Evolutionary conservation across 2,329 filamentous ascomycete genomes (phyloP), one percentile per base, ranked within the genome.

Genomic region (Boeremia exigua): DNA sequence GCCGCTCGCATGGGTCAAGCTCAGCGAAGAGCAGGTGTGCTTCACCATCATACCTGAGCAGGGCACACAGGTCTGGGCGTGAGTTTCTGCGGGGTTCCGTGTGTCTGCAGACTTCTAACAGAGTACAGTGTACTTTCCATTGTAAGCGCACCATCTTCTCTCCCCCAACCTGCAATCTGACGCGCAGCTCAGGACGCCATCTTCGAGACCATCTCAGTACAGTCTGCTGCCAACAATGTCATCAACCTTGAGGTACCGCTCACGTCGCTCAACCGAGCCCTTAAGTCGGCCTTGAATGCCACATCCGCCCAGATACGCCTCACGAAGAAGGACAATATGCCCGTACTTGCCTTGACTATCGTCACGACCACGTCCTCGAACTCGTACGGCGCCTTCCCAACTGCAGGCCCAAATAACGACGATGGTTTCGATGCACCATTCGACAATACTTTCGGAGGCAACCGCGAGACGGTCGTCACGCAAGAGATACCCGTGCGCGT

Each of bases 241-340:
- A 97, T 99, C 78, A 97, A 99, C 77, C 88, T 99, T 61, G 95
- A 99, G 78, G 86, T 99, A 1, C 92, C 95, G 25, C 86, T 98
- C n/a, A 84, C 86, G 12, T 88, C 91, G 2, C 86, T 99, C 19
- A 91, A 95, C 69, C 89, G 93, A 56, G 95, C 95, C n/a, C 86
- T 99, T 55, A 92, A 89, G 68, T 97, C 93, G 32, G 94, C 94
- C 39, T 81, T 90, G 48, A 88, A 91, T 71, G 91, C 91, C 67
- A 87, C 88, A 15, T 89, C 91, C 15, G 92, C 93, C 50, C 90
- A 89, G 12, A 86, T 99, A 34, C 89, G 94, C 34, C 86, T 99
- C 37, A 97, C 94, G 23, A 98, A 98, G 76, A 96, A 95, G 71
- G 91, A 96, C 65, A 89, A 89, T 66, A 79, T 93, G 23, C 95